Evolutionary conservation across 2,329 filamentous ascomycete species (phyloP).

Genomic region (Zymoseptoria passerinii): DNA sequence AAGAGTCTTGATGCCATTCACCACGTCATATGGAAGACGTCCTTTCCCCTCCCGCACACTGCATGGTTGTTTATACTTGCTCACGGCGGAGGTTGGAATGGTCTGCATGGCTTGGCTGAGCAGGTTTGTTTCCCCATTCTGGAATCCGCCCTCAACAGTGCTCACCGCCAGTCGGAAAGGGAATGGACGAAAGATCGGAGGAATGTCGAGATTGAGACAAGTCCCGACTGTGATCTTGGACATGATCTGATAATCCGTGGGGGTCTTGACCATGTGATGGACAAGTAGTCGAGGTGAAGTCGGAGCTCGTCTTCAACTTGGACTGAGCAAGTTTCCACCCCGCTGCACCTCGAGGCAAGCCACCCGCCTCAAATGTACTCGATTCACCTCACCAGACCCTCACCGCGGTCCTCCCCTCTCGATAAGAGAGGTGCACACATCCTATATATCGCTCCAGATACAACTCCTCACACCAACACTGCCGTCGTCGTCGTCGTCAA

Average conservation of each 20-base stretch:
- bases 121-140: neutral
- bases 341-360: neutral
- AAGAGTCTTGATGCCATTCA: neutral
- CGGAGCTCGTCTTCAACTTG: neutral
- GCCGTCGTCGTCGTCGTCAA: neutral
- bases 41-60: neutral
- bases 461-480: no score
- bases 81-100: neutral
- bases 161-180: neutral
- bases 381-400: neutral
- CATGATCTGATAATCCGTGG: neutral
- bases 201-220: neutral
- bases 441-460: no score
- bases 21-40: neutral
- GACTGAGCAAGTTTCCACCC: conserved; percentile 1
- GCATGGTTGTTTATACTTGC: neutral
- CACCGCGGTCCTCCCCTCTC: neutral
- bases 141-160: no score
- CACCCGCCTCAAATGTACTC: neutral
- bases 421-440: no score
- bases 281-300: neutral
- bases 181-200: neutral
- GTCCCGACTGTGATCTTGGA: neutral
- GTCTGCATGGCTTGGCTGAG: neutral
- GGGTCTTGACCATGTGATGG: neutral